phyloP scores from a whole-genome alignment of 73 alveolate species.

The Paramecium octaurelia region DNA sequence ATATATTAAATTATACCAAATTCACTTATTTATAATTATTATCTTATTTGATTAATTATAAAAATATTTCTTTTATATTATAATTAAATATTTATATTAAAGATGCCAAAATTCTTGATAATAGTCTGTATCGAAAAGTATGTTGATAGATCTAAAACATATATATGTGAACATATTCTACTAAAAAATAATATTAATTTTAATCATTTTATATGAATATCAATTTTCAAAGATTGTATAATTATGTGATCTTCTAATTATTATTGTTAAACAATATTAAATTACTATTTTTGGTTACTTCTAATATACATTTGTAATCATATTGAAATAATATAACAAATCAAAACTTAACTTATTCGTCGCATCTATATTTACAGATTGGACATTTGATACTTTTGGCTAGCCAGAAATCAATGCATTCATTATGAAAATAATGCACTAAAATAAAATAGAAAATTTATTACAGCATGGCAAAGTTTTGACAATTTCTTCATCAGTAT shows the following conservation, averaged over 20 bases:
- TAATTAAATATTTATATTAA: no score
- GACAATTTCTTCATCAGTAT: slow-evolving; percentile 12
- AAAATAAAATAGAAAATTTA: background rate
- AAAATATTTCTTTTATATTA: no score
- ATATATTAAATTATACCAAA: no score
- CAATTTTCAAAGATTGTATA: background rate
- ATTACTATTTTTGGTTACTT: background rate
- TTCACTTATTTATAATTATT: no score
- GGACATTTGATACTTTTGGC: slow-evolving; percentile 19
- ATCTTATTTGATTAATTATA: no score
- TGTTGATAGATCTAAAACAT: no score
- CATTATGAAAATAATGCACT: slow-evolving; percentile 29
- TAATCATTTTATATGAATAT: no score
- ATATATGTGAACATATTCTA: background rate
- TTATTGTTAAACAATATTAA: background rate
- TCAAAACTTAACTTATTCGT: background rate
- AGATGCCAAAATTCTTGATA: no score
- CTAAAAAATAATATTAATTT: no score
- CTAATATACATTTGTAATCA: background rate
- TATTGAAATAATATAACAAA: background rate
- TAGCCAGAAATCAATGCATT: slow-evolving; percentile 38
- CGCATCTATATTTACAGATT: slow-evolving; percentile 18
- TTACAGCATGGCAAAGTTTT: slow-evolving; percentile 40
- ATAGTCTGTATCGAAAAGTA: no score
- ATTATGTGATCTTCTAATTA: background rate